Base-by-base conservation (phyloP, 176 grass and related monocot genomes). In the Thalia dealbata region DNA sequence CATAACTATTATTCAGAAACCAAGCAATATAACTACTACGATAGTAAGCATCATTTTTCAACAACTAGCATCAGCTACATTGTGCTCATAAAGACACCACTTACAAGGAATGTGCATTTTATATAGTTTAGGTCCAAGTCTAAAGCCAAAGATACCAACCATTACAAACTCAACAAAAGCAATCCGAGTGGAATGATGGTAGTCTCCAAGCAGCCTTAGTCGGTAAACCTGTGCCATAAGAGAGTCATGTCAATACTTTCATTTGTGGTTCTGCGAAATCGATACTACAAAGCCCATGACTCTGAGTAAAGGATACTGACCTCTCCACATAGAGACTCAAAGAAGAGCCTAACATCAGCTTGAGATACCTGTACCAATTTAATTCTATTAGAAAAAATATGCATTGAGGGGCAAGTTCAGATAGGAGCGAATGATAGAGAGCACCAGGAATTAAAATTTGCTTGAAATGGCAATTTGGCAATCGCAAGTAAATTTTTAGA, bases 131-230 rank as follows among this genome's bases (percentile, higher is more conserved):
- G 3, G 10, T 13, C 2, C 68, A 76, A 45, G 67, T 27, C 29
- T 59, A 12, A 72, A 52, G 22, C 6, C 6, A 30, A 52, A 29
- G 24, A 28, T 83, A 78, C 83, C 86, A 79, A 99, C 95, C 88
- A 87, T 93, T 73, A 95, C 87, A 91, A 99, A 99, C 83, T 99
- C 95, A 65, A 99, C 95, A 95, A 99, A 99, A 60, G 95, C 88
- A 38, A 99, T 99, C 69, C 90, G 83, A 55, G 95, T 99, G 69
- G 88, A 89, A 84, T 95, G 95, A 74, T 95, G 88, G 65, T 85
- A 91, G 61, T 99, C 95, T 38, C 95, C 95, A 56, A 99, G 95
- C 81, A 99, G 86, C 77, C 95, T 99, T 80, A 99, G 78, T 65
- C 95, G 87, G 55, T 78, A 95, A 51, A 99, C 95, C 95, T 99